A percentile compares a stretch with the other conserved stretches of the same genome.
Conservation (phyloP, 2,329 filamentous ascomycete species). For the Colletotrichum tropicale region DNA sequence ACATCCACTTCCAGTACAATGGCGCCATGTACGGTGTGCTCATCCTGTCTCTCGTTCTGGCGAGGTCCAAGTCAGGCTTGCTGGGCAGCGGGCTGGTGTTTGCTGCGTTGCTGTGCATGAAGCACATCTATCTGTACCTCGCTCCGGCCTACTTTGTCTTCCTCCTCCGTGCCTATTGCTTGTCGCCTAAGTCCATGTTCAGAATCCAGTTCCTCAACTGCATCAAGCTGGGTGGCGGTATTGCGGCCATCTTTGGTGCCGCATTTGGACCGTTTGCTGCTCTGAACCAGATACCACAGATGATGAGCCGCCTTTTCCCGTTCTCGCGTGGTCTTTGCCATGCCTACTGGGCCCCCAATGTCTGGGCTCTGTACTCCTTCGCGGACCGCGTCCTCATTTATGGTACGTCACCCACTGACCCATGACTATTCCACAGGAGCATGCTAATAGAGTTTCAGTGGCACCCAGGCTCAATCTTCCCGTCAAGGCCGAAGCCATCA, state of each 20-base stretch:
- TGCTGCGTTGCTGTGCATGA: conserved; percentile 86
- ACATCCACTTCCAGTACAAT: conserved; percentile 99
- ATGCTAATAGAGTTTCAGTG: conserved; percentile 56
- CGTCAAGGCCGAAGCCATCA: conserved; percentile 75
- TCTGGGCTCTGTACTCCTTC: conserved; percentile 98
- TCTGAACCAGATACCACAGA: conserved; percentile 82
- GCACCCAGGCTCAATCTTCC: conserved; percentile 80
- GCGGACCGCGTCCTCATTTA: conserved; percentile 82
- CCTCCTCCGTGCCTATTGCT: conserved; percentile 86
- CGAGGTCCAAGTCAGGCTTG: conserved; percentile 75
- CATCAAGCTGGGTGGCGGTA: conserved; percentile 79
- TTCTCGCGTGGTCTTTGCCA: conserved; percentile 94
- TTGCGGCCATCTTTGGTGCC: conserved; percentile 73
- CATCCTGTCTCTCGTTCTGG: conserved; percentile 83
- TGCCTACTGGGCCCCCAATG: conserved; percentile 97
- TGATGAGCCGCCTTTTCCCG: conserved; percentile 85
- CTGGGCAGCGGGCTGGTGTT: conserved; percentile 84
- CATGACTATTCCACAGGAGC: background rate
- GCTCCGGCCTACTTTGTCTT: conserved; percentile 96
- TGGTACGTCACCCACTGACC: conserved; percentile 53
- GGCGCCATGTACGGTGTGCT: conserved; percentile 93
- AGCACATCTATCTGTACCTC: conserved; percentile 97
- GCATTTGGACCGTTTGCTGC: conserved; percentile 89
- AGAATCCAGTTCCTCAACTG: conserved; percentile 79
- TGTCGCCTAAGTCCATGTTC: conserved; percentile 78